A percentile compares a stretch with the other conserved stretches of the same genome.
Evolutionary conservation across 257 asterid genomes (phyloP).

Genomic region (Gentiana macrophylla): DNA sequence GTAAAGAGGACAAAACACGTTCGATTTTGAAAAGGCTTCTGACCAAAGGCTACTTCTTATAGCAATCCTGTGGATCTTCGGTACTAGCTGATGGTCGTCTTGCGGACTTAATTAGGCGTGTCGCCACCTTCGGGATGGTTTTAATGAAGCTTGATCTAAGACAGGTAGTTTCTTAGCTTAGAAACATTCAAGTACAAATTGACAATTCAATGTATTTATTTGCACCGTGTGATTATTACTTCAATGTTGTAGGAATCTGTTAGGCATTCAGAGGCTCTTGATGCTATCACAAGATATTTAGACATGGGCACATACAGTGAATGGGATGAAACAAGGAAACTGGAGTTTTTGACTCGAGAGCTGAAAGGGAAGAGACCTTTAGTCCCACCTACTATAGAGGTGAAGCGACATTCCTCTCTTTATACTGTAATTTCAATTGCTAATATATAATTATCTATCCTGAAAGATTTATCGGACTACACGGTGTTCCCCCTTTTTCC

Average conservation of each 20-base stretch:
- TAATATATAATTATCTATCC: too few species aligned
- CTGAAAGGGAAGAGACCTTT: slow-evolving; percentile 95
- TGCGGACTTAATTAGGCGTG: slow-evolving; percentile 87
- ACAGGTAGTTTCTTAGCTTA: slow-evolving; percentile 44
- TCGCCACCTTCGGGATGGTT: slow-evolving; percentile 84
- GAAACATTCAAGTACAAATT: neutral
- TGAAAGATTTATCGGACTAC: too few species aligned
- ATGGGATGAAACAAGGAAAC: slow-evolving; percentile 85
- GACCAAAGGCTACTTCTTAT: slow-evolving; percentile 17
- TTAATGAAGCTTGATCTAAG: slow-evolving; percentile 97
- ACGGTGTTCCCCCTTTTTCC: too few species aligned
- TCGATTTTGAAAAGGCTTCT: neutral
- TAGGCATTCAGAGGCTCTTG: slow-evolving; percentile 83
- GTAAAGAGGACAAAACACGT: neutral
- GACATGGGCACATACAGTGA: slow-evolving; percentile 92
- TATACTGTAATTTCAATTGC: too few species aligned
- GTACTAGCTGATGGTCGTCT: slow-evolving; percentile 91
- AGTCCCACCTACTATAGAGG: slow-evolving; percentile 78
- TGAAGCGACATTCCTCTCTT: slow-evolving; percentile 8
- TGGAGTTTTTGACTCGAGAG: slow-evolving; percentile 80
- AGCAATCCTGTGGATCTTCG: slow-evolving; percentile 89
- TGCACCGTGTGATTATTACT: neutral
- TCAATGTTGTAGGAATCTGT: slow-evolving; percentile 62
- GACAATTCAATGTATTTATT: neutral
- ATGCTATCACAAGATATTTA: slow-evolving; percentile 77